A percentile compares a stretch with the other conserved stretches of the same genome.
Evolutionary conservation across 2,329 filamentous ascomycete genomes (phyloP).

Genomic region (Ascochyta lentis): DNA sequence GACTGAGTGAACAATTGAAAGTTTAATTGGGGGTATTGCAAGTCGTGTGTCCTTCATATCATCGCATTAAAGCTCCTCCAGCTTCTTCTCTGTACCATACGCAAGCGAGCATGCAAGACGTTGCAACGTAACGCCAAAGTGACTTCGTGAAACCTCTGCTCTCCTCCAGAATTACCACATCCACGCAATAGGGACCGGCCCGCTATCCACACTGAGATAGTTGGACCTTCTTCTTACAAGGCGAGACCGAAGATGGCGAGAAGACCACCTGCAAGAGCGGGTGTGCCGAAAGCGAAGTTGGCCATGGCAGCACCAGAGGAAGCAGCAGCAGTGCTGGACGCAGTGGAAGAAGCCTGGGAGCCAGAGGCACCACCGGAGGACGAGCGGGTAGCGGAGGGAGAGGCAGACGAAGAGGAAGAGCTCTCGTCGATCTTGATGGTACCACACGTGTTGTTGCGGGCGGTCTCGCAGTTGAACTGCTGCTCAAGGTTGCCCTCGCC

Average conservation of each 20-base stretch:
- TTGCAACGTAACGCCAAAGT: slow-evolving; percentile 26
- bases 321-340: slow-evolving; percentile 37
- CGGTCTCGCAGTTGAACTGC: slow-evolving; percentile 55
- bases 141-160: slow-evolving; percentile 20
- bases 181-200: slow-evolving; percentile 34
- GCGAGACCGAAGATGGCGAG: slow-evolving; percentile 64
- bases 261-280: slow-evolving; percentile 60
- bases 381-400: slow-evolving; percentile 35
- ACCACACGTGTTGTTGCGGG: slow-evolving; percentile 58
- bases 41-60: slow-evolving; percentile 43
- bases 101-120: slow-evolving; percentile 32
- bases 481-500: slow-evolving; percentile 44
- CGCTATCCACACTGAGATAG: slow-evolving; percentile 23
- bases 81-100: slow-evolving; percentile 25
- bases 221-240: slow-evolving; percentile 54
- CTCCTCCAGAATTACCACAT: slow-evolving; percentile 31
- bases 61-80: slow-evolving; percentile 43
- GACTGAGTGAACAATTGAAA: slow-evolving; percentile 23
- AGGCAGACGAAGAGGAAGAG: slow-evolving; percentile 29
- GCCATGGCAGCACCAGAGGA: slow-evolving; percentile 53
- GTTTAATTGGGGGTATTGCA: slow-evolving; percentile 42
- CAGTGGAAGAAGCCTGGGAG: slow-evolving; percentile 28
- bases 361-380: slow-evolving; percentile 28
- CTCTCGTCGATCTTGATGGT: slow-evolving; percentile 49
- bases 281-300: slow-evolving; percentile 56